Percentiles rank a stretch among this genome's conserved stretches.
phyloP scores from a whole-genome alignment of 345 rosid species.

The Ricinus communis region DNA sequence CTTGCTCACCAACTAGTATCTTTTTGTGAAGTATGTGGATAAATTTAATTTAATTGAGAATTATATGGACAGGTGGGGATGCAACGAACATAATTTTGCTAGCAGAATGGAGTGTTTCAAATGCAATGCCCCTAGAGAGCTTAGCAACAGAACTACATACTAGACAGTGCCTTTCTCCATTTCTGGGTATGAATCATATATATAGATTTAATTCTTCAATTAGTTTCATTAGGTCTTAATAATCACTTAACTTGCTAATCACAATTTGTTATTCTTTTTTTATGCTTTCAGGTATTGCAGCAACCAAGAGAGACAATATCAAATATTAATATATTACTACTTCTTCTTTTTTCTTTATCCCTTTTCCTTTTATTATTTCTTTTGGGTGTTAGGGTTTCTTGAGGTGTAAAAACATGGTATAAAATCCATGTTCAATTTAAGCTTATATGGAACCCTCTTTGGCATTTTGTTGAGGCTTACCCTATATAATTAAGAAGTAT shows the following conservation, averaged over 20 bases:
- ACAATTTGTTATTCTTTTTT: neutral
- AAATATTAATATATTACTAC: slow-evolving; percentile 9
- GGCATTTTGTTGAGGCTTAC: slow-evolving; percentile 28
- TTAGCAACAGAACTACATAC: slow-evolving; percentile 26
- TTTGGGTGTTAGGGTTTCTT: slow-evolving; percentile 25
- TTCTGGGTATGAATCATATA: neutral
- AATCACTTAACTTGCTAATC: neutral
- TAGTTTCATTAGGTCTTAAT: neutral
- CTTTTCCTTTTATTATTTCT: slow-evolving; percentile 10
- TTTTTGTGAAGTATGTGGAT: neutral
- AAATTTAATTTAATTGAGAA: no score
- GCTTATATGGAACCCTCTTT: slow-evolving; percentile 6
- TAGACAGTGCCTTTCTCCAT: slow-evolving; percentile 12
- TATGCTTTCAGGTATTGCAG: slow-evolving; percentile 21
- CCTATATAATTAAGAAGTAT: slow-evolving; percentile 7
- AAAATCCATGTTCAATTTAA: slow-evolving; percentile 3
- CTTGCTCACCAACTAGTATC: neutral
- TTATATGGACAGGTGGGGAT: slow-evolving; percentile 54
- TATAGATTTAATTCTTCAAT: neutral
- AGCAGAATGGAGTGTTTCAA: slow-evolving; percentile 89
- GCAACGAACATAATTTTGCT: slow-evolving; percentile 95
- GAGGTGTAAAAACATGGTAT: slow-evolving; percentile 25
- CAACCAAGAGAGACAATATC: slow-evolving; percentile 8
- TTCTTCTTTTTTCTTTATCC: neutral
- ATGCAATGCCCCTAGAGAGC: slow-evolving; percentile 87